These are phyloP conservation scores for Cercospora sesami DNA, from an alignment of 2,329 filamentous ascomycete species.

Conservation along the genomic window DNA sequence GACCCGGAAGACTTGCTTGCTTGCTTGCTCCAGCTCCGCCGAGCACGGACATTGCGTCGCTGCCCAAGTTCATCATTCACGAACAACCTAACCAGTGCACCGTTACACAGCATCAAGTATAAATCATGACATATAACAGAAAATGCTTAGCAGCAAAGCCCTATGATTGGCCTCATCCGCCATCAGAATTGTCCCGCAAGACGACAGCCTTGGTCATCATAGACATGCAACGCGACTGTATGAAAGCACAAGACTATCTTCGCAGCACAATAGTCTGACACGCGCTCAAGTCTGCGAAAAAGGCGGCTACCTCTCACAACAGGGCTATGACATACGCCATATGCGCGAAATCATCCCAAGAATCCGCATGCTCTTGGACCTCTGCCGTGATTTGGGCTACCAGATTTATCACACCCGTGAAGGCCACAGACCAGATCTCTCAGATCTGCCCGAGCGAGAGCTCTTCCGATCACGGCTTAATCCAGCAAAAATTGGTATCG, in stretches of 20 bases:
- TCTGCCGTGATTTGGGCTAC: constrained; percentile 45
- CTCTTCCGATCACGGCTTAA: constrained; percentile 56
- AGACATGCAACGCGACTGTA: constrained; percentile 57
- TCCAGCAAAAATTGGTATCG: constrained; percentile 53
- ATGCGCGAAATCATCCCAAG: constrained; percentile 49
- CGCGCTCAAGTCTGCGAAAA: constrained; percentile 43
- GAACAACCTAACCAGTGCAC: constrained; percentile 7
- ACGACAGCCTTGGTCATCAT: constrained; percentile 56
- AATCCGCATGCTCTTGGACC: constrained; percentile 44
- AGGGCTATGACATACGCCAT: constrained; percentile 47
- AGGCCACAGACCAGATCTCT: constrained; percentile 57
- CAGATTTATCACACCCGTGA: constrained; percentile 55
- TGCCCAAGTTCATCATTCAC: not conserved
- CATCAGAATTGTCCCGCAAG: constrained; percentile 26
- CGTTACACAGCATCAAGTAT: not conserved
- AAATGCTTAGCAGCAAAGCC: constrained; percentile 14
- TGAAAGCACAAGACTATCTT: constrained; percentile 5
- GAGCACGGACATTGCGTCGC: not conserved
- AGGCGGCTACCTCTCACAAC: constrained; percentile 52
- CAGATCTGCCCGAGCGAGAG: constrained; percentile 58
- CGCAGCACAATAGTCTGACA: not conserved
- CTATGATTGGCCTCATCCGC: constrained; percentile 28
- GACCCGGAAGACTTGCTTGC: not conserved
- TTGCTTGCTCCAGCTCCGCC: not conserved
- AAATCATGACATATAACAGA: not conserved